These are phyloP conservation scores for Cyclaneusma minus DNA, from an alignment of 2,329 filamentous ascomycete species.

Conservation along the genomic window DNA sequence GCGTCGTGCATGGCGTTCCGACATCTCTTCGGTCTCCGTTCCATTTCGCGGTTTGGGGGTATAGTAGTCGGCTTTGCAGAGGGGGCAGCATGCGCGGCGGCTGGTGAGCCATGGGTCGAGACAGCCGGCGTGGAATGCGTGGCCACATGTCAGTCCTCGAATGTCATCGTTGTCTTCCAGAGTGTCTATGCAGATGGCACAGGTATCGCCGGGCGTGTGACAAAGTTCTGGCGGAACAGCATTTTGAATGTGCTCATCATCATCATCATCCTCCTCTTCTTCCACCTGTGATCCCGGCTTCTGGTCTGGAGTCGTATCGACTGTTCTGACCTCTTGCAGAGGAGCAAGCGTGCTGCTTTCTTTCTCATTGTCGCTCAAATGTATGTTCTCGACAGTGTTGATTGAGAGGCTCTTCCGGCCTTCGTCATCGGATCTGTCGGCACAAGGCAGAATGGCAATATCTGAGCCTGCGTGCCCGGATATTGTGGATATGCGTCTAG, in stretches of 20 bases:
- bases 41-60: conserved; percentile 70
- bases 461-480: conserved; percentile 7
- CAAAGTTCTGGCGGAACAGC: conserved; percentile 71
- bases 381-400: conserved; percentile 5
- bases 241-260: conserved; percentile 63
- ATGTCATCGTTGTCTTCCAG: conserved; percentile 94
- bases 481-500: too few species aligned
- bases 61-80: conserved; percentile 98
- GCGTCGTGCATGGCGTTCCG: conserved; percentile 13
- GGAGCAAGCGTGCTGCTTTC: conserved; percentile 9
- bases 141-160: conserved; percentile 86
- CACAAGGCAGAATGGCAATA: conserved; percentile 10
- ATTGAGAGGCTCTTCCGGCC: conserved; percentile 9
- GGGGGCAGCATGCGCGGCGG: conserved; percentile 83
- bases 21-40: conserved; percentile 12
- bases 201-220: conserved; percentile 74
- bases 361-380: too few species aligned
- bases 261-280: conserved; percentile 57
- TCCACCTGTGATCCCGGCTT: conserved; percentile 31
- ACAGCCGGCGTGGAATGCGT: conserved; percentile 92
- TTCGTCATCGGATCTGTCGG: conserved; percentile 9
- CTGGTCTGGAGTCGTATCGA: conserved; percentile 19
- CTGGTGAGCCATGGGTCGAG: conserved; percentile 95
- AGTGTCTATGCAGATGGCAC: conserved; percentile 89
- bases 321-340: conserved; percentile 13